A percentile compares a stretch with the other conserved stretches of the same genome.
Conservation (phyloP, 306 rosid species). For the Casuarina equisetifolia region DNA sequence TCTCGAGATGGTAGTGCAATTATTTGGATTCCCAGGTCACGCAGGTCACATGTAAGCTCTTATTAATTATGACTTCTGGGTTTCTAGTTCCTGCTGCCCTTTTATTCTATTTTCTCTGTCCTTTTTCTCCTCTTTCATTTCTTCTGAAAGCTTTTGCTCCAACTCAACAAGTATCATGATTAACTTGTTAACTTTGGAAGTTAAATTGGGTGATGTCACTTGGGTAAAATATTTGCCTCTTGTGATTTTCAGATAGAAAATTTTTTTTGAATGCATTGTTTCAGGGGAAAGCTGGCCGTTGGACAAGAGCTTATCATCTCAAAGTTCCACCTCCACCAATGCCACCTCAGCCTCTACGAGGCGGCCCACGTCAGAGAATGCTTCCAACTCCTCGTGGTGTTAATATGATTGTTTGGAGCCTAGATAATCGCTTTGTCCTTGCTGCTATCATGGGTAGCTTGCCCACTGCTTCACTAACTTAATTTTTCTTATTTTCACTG, state of each 20-base stretch:
- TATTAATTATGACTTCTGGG: constrained; percentile 14
- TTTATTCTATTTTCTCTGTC: neutral
- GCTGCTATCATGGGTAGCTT: constrained; percentile 97
- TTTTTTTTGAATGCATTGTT: constrained; percentile 20
- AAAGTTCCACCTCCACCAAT: constrained; percentile 99
- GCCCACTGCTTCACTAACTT: constrained; percentile 16
- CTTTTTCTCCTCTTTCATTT: neutral
- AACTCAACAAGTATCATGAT: constrained; percentile 10
- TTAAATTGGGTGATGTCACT: constrained; percentile 13
- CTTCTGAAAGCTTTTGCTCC: neutral
- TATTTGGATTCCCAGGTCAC: constrained; percentile 93
- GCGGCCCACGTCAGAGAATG: constrained; percentile 96
- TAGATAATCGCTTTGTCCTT: constrained; percentile 97
- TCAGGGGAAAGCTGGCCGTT: constrained; percentile 93
- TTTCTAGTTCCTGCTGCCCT: constrained; percentile 8
- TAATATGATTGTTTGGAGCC: constrained; percentile 98
- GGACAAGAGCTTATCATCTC: constrained; percentile 96
- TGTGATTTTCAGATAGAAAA: constrained; percentile 21
- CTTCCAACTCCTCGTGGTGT: constrained; percentile 99
- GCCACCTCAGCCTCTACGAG: constrained; percentile 92
- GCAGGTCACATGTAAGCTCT: constrained; percentile 86
- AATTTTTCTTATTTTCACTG: neutral
- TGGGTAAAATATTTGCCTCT: neutral
- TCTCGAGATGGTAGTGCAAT: constrained; percentile 99
- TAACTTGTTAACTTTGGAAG: constrained; percentile 16